Percentiles rank a stretch among this genome's conserved stretches.
Evolutionary conservation across 352 stramenopile genomes (phyloP).

Genomic region (Globisporangium middletonii): DNA sequence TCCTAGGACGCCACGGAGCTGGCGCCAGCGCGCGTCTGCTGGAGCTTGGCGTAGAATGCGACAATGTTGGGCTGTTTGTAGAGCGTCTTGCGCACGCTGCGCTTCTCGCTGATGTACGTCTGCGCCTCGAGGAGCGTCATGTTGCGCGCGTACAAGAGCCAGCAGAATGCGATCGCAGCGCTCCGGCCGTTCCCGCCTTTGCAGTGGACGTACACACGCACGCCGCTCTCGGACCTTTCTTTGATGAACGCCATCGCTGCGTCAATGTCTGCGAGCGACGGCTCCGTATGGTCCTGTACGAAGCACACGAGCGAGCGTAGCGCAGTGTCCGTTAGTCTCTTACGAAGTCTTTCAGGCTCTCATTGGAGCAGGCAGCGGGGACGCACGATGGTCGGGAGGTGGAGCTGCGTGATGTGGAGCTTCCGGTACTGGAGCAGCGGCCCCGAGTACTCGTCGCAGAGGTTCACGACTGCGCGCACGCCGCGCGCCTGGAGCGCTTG

Average conservation of each 20-base stretch:
- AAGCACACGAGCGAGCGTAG: neutral
- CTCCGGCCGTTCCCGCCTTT: slow-evolving; percentile 93
- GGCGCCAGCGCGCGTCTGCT: slow-evolving; percentile 1
- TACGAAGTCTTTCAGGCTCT: too few species aligned
- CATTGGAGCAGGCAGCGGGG: neutral
- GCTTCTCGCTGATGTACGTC: slow-evolving; percentile 82
- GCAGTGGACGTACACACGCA: slow-evolving; percentile 95
- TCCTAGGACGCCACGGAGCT: too few species aligned
- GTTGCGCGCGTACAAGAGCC: slow-evolving; percentile 71
- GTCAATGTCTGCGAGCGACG: slow-evolving; percentile 57
- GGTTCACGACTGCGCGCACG: slow-evolving; percentile 91
- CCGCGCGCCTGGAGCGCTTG: slow-evolving; percentile 68
- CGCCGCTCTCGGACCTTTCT: slow-evolving; percentile 75
- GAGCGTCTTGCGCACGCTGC: slow-evolving; percentile 86
- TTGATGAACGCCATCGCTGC: slow-evolving; percentile 87
- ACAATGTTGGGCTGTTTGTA: slow-evolving; percentile 87
- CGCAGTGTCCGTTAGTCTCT: neutral
- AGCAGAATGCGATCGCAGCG: slow-evolving; percentile 89
- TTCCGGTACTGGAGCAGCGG: slow-evolving; percentile 84
- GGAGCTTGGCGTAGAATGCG: slow-evolving; percentile 65
- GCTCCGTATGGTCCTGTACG: slow-evolving; percentile 77
- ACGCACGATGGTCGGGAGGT: slow-evolving; percentile 87
- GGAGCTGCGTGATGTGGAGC: slow-evolving; percentile 86
- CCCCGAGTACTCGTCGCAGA: slow-evolving; percentile 95
- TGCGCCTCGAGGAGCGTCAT: slow-evolving; percentile 82